phyloP scores from a whole-genome alignment of 495 filamentous ascomycete species.

The Aspergillus nanangensis region DNA sequence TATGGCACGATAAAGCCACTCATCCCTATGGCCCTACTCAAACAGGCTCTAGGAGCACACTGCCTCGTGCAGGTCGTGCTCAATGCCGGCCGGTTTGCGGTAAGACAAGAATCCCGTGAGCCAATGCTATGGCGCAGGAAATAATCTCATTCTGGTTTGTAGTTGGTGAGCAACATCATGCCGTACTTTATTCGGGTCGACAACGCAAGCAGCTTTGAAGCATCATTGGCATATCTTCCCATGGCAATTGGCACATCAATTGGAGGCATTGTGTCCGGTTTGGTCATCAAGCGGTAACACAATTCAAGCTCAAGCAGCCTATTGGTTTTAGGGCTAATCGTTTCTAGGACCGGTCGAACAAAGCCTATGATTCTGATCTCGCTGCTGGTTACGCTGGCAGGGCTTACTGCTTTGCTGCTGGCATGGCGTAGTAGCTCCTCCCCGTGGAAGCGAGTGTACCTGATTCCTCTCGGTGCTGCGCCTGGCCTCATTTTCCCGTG shows the following conservation, averaged over 20 bases:
- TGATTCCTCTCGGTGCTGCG: slow-evolving; percentile 16
- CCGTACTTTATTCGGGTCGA: slow-evolving; percentile 20
- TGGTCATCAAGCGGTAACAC: slow-evolving; percentile 22
- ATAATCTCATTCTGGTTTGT: neutral
- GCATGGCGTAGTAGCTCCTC: slow-evolving; percentile 18
- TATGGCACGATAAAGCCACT: slow-evolving; percentile 16
- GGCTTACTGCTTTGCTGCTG: too few relatives aligned
- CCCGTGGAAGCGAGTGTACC: slow-evolving; percentile 14
- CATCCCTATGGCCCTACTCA: slow-evolving; percentile 20
- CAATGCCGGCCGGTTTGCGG: slow-evolving; percentile 3
- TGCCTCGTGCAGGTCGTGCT: slow-evolving; percentile 11
- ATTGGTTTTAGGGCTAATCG: slow-evolving; percentile 13
- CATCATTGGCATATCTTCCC: slow-evolving; percentile 9
- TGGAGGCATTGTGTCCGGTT: slow-evolving; percentile 17
- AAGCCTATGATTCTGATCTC: too few relatives aligned
- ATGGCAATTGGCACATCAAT: slow-evolving; percentile 13
- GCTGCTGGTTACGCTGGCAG: too few relatives aligned
- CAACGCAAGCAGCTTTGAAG: slow-evolving; percentile 9
- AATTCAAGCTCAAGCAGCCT: neutral
- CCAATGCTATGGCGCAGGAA: too few relatives aligned
- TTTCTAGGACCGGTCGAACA: slow-evolving; percentile 21
- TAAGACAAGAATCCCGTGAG: slow-evolving; percentile 4
- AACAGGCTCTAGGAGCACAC: slow-evolving; percentile 8
- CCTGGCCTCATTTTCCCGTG: slow-evolving; percentile 21
- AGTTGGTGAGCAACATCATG: slow-evolving; percentile 11